Evolutionary conservation across 495 filamentous ascomycete species (phyloP).

Genomic region (Xylaria grammica): DNA sequence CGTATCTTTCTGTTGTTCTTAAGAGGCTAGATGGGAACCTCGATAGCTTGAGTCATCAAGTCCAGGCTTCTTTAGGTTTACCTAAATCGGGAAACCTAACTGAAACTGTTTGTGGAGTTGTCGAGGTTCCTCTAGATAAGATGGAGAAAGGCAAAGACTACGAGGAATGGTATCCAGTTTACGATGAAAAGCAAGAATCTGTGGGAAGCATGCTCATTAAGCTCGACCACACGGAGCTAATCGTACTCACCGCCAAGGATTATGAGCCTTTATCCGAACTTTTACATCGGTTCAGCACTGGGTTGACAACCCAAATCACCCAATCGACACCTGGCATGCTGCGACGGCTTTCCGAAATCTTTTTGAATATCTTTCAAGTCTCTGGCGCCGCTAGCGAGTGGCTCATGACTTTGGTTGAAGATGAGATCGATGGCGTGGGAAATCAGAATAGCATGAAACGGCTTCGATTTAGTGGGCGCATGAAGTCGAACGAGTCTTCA

Average conservation of each 20-base stretch:
- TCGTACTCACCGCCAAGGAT: slow-evolving; percentile 84
- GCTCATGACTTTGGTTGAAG: slow-evolving; percentile 91
- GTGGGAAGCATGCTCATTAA: slow-evolving; percentile 89
- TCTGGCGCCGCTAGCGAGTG: slow-evolving; percentile 87
- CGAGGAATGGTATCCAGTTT: slow-evolving; percentile 89
- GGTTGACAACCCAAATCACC: slow-evolving; percentile 84
- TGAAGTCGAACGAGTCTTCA: slow-evolving; percentile 80
- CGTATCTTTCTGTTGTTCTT: slow-evolving; percentile 78
- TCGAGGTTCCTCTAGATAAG: slow-evolving; percentile 86
- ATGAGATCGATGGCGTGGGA: slow-evolving; percentile 92
- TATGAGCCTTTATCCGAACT: slow-evolving; percentile 85
- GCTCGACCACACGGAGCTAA: slow-evolving; percentile 81
- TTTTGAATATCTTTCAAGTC: slow-evolving; percentile 95
- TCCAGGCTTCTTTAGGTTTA: slow-evolving; percentile 50
- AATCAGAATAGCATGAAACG: slow-evolving; percentile 75
- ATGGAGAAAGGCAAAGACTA: slow-evolving; percentile 76
- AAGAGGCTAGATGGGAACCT: slow-evolving; percentile 66
- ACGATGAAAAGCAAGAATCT: slow-evolving; percentile 70
- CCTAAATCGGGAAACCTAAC: slow-evolving; percentile 42
- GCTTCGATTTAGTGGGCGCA: slow-evolving; percentile 73
- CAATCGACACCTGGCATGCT: slow-evolving; percentile 77
- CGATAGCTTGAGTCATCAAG: slow-evolving; percentile 49
- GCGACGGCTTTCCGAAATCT: slow-evolving; percentile 78
- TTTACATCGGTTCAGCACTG: slow-evolving; percentile 81
- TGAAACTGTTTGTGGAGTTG: slow-evolving; percentile 66